Base-by-base conservation (phyloP, 2,329 filamentous ascomycete genomes). In the Colletotrichum salicis region DNA sequence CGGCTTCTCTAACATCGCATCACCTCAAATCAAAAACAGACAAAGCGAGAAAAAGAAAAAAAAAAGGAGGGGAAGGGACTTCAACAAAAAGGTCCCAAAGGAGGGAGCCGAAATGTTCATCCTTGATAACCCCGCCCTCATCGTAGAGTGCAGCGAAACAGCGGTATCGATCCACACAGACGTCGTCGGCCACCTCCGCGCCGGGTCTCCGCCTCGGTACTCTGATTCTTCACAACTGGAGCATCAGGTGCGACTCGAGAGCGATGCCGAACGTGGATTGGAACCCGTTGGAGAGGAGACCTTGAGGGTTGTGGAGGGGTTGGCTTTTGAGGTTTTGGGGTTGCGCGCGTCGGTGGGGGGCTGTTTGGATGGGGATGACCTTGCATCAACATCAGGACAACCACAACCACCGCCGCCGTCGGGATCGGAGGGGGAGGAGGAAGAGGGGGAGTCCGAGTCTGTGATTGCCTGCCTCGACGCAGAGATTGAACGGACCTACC, bases 401-500 rank as follows among this genome's bases (percentile, higher is more conserved):
- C 13, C 37, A 3, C 37, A 5, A 5, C 37, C 37, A 13, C 0
- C 37, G 8, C 37, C 15, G 19, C 1, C 13, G 13, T 41, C 3
- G 19, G 37, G 15, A 3, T 4, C 27, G 27, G 27, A 29, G 27
- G 27, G 3, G 27, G 27, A 29, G 3, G 27, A 29, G 27, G 27
- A 29, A 29, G 27, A 29, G 27, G 4, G 4, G 27, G 13, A 0
- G 4, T 41, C 13, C 13, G 37, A 41, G 64, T 4, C n/a, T n/a
- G 41, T 55, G n/a, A 22, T 22, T 2, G 19, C n/a, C 15, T 45
- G 37, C 27, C 61, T 74, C 2, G 73, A 74, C 48, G 31, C 31
- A 11, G 54, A 69, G 19, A 64, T 74, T 2, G 35, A 56, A 48
- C 52, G 41, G 22, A 72, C 70, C 2, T 75, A 75, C 52, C 60